These are phyloP conservation scores for Penicilliopsis zonata DNA, from an alignment of 495 filamentous ascomycete species.

Conservation along the genomic window DNA sequence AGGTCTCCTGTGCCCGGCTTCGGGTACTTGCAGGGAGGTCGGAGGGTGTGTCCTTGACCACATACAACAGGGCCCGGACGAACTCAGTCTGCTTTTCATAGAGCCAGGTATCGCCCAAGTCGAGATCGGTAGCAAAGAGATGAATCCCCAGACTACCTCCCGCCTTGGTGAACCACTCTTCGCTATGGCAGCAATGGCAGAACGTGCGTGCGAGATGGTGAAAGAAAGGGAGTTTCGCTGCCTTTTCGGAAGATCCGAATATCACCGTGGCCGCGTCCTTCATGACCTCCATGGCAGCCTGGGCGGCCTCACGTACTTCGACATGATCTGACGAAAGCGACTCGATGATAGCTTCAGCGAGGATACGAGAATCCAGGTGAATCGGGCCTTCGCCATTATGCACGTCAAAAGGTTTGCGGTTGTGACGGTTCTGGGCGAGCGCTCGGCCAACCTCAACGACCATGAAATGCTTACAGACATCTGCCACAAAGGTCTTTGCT, in stretches of 20 bases:
- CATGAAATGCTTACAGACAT: slow-evolving; percentile 79
- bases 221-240: slow-evolving; percentile 70
- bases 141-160: slow-evolving; percentile 86
- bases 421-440: slow-evolving; percentile 62
- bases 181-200: slow-evolving; percentile 87
- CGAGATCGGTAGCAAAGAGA: slow-evolving; percentile 63
- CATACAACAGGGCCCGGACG: slow-evolving; percentile 76
- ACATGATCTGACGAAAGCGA: slow-evolving; percentile 71
- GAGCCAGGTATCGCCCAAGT: slow-evolving; percentile 76
- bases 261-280: slow-evolving; percentile 69
- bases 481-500: slow-evolving; percentile 59
- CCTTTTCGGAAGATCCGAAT: slow-evolving; percentile 60
- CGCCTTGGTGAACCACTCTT: slow-evolving; percentile 95
- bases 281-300: slow-evolving; percentile 61
- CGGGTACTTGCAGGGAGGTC: slow-evolving; percentile 85
- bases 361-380: slow-evolving; percentile 67
- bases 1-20: slow-evolving; percentile 63
- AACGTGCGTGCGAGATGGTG: slow-evolving; percentile 66
- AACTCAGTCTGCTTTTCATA: slow-evolving; percentile 71
- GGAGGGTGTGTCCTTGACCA: slow-evolving; percentile 91
- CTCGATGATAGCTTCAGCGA: slow-evolving; percentile 82
- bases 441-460: slow-evolving; percentile 81
- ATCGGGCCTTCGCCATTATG: slow-evolving; percentile 76
- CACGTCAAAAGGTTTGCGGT: slow-evolving; percentile 65
- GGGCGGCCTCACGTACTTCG: slow-evolving; percentile 72